A percentile compares a stretch with the other conserved stretches of the same genome.
These are phyloP conservation scores for Cerrena zonata DNA, from an alignment of 1,284 basidiomycete species.

Conservation along the genomic window DNA sequence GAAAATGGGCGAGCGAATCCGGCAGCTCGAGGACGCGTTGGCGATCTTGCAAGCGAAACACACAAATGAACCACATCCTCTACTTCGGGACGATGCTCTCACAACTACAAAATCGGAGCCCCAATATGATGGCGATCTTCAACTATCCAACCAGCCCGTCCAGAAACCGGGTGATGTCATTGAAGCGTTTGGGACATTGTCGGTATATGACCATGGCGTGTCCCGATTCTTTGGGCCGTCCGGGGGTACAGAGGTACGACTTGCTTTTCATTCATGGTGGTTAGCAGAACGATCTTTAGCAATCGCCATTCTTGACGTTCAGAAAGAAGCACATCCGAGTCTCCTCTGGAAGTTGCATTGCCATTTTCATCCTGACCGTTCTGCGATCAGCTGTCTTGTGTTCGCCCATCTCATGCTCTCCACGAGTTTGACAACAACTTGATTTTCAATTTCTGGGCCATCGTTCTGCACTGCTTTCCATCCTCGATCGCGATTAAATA, in stretches of 20 bases:
- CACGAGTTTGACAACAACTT: too few species aligned
- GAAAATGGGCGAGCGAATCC: conserved; percentile 68
- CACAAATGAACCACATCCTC: conserved; percentile 51
- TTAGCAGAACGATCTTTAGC: conserved; percentile 1
- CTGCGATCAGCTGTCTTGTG: too few species aligned
- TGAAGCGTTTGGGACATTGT: conserved; percentile 49
- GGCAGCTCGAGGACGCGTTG: conserved; percentile 70
- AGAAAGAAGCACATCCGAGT: too few species aligned
- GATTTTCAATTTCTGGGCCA: too few species aligned
- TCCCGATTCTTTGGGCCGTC: conserved; percentile 64
- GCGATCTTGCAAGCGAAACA: conserved; percentile 39
- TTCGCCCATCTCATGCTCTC: too few species aligned
- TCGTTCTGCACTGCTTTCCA: not conserved
- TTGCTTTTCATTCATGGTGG: not conserved
- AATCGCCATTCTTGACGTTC: not conserved
- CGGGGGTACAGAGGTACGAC: conserved; percentile 46
- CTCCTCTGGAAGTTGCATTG: too few species aligned
- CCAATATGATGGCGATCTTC: conserved; percentile 17
- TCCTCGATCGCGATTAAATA: not conserved
- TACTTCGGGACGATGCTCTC: conserved; percentile 48
- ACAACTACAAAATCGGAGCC: conserved; percentile 38
- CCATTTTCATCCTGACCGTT: too few species aligned
- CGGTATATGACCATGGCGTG: conserved; percentile 54
- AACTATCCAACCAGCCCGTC: conserved; percentile 8
- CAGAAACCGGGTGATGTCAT: conserved; percentile 16